Base-by-base conservation (phyloP, 2,329 filamentous ascomycete species). In the Beauveria rudraprayagi region DNA sequence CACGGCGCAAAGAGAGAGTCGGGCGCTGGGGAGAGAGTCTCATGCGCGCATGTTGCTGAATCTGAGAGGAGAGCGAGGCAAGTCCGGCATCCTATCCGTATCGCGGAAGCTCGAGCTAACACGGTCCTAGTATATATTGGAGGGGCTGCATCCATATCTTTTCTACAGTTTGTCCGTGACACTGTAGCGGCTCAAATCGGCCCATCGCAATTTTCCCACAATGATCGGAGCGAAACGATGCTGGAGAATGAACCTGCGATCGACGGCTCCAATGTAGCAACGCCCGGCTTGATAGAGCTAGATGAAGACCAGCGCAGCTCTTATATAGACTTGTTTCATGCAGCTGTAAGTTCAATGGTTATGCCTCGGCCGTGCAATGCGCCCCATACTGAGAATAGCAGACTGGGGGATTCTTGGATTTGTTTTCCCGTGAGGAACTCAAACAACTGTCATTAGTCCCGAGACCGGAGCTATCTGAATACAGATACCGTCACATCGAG, bases 101-200 rank as follows among this genome's bases (percentile, higher is more conserved):
- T 9, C 22, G 7, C 8, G 3, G 2, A 61, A 34, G 1, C 1
- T 1, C n/a, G 53, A 7, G 28, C 7, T 52, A 24, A 59, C 54
- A 1, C 50, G 5, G 3, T 41, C 9, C 19, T 47, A 81, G 77
- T 81, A 0, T 81, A 77, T 55, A 73, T 81, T 53, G 76, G 79
- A n/a, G 72, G 76, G n/a, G 78, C 77, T 10, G 79, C 79, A 1
- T 78, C 80, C 0, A 70, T 85, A 16, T 84, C 82, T 0, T 85
- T 85, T 61, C 69, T 85, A 1, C 80, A 84, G 61, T 75, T 83
- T 41, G 72, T 83, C 16, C 75, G 80, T 16, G 73, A 78, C 14
- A 75, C 74, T 2, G 67, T 78, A 64, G 76, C 76, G 10, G 77
- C 78, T 37, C 76, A 82, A 62, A 80, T 83, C 60, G 81, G 81